Evolutionary conservation across 2,329 filamentous ascomycete genomes (phyloP).

Genomic region (Aspergillus sp.): DNA sequence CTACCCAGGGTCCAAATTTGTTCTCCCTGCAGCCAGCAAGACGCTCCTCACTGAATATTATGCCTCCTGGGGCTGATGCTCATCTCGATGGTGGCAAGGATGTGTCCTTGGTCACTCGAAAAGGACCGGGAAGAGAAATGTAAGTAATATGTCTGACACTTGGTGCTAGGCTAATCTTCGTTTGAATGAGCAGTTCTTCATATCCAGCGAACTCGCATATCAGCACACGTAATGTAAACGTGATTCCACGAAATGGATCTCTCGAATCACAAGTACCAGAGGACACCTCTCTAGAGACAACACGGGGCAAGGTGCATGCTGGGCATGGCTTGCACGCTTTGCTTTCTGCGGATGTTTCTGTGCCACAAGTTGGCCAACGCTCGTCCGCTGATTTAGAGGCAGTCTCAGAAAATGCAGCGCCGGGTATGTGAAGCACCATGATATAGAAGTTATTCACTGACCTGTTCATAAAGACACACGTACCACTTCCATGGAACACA

Average conservation of each 20-base stretch:
- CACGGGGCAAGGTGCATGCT: too few species aligned
- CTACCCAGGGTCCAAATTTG: conserved; percentile 24
- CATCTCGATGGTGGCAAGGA: not conserved
- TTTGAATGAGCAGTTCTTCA: not conserved
- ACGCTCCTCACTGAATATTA: not conserved
- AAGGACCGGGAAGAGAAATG: not conserved
- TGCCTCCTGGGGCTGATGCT: not conserved
- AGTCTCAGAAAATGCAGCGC: not conserved
- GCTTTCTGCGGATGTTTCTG: not conserved
- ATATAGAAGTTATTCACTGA: too few species aligned
- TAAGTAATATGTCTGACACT: not conserved
- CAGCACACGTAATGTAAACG: not conserved
- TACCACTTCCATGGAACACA: too few species aligned
- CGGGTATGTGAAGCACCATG: not conserved
- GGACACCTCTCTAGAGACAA: too few species aligned
- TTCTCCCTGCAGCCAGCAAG: conserved; percentile 28
- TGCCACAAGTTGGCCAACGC: not conserved
- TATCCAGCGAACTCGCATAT: not conserved
- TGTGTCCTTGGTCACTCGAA: not conserved
- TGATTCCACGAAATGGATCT: too few species aligned
- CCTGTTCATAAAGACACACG: too few species aligned
- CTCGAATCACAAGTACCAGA: not conserved
- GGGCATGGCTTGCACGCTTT: not conserved
- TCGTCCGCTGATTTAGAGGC: not conserved
- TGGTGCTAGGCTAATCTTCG: not conserved